Evolutionary conservation across 2,329 filamentous ascomycete species (phyloP), one percentile per base, ranked within the genome.

Genomic region (Lecanicillium sp.): DNA sequence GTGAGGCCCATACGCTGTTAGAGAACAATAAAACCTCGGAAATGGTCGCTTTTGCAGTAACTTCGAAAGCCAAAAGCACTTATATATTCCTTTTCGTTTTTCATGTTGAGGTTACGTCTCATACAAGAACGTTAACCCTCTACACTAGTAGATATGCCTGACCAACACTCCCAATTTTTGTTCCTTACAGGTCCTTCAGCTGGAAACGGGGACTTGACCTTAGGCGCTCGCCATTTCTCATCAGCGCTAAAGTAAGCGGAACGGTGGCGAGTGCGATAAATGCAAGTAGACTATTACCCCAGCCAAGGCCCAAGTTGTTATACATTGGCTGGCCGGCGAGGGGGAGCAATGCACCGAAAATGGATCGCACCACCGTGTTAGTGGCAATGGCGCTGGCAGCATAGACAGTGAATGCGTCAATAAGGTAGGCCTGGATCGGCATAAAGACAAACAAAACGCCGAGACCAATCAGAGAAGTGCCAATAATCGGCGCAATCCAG

Each of bases 351-450:
- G 48, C 48, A 12, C 43, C 48, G 14, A 34, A 45, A 0, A 75
- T 50, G 7, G 51, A 58, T 8, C 75, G 56, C 3, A 78, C 50
- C 2, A 79, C 65, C 0, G 73, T 74, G 44, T 64, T 76, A 0
- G 75, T 75, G 1, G 78, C 77, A 2, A 80, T 67, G 1, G 58
- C 60, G 3, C 52, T 57, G 5, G 61, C 60, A 1, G 46, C 43
- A 4, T 58, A 57, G 29, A 57, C 60, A 28, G 51, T 41, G 35
- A 56, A 62, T 5, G 69, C 64, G 40, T 81, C 75, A 14, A 80
- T 69, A 3, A 80, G 62, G 47, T 83, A 83, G 0, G 70, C 72
- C 35, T 70, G 65, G 4, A 68, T 58, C 0, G 64, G 61, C 62
- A 73, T 70, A 33, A 60, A 57, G 4, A 56, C 49, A 13, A 48